These are phyloP conservation scores for Calonectria multiphialidica DNA, from an alignment of 2,329 filamentous ascomycete species.

Conservation along the genomic window DNA sequence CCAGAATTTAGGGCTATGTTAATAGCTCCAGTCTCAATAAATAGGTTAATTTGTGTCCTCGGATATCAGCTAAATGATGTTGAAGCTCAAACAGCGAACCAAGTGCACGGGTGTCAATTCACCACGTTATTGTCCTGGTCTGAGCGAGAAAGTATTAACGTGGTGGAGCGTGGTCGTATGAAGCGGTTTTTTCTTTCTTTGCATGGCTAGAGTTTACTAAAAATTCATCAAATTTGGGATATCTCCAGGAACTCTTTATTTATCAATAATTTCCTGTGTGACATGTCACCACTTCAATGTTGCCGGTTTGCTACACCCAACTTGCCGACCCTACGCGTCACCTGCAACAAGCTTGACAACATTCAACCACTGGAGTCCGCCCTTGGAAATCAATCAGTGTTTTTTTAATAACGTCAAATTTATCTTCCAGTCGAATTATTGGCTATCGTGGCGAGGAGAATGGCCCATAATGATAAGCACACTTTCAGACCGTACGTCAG, in stretches of 20 bases:
- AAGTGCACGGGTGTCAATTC: too few species aligned
- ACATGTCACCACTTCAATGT: not conserved
- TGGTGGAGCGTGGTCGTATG: not conserved
- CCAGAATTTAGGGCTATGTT: not conserved
- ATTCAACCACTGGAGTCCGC: not conserved
- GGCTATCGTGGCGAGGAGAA: too few species aligned
- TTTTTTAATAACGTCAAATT: too few species aligned
- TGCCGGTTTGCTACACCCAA: not conserved
- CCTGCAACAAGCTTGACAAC: not conserved
- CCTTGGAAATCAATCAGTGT: too few species aligned
- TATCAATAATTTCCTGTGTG: not conserved
- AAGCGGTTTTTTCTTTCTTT: not conserved
- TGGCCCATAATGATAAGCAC: not conserved
- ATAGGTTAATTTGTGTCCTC: constrained; percentile 6
- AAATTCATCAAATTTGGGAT: not conserved
- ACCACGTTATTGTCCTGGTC: not conserved
- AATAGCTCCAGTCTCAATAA: too few species aligned
- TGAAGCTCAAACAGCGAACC: not conserved
- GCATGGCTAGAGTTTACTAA: not conserved
- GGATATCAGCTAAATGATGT: not conserved
- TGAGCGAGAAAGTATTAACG: not conserved
- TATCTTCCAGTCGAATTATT: not conserved
- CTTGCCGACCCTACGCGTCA: not conserved
- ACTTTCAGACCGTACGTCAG: not conserved
- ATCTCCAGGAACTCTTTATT: not conserved